Conservation (phyloP, 129 eudicot species). For the Chrysanthemum seticuspe region DNA sequence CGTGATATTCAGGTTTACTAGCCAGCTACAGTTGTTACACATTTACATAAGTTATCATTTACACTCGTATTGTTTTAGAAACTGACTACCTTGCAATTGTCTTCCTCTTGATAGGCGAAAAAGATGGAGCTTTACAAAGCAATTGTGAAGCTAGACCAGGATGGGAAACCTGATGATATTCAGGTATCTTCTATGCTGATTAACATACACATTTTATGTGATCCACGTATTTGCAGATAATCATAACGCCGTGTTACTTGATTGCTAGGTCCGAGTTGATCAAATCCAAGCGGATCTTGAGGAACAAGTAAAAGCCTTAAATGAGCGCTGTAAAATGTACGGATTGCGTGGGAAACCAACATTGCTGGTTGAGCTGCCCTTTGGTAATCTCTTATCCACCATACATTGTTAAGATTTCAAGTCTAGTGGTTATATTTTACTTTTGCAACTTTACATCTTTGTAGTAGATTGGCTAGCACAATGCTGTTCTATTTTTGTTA, state of each 20-base stretch:
- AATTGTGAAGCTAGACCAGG: conserved; percentile 81
- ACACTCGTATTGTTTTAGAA: background rate
- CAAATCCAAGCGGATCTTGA: conserved; percentile 68
- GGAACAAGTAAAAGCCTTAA: conserved; percentile 67
- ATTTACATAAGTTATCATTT: background rate
- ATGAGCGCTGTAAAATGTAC: conserved; percentile 86
- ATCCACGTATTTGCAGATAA: background rate
- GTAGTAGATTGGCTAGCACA: background rate
- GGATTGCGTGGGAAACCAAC: conserved; percentile 86
- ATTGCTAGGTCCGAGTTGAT: conserved; percentile 56
- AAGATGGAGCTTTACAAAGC: conserved; percentile 90
- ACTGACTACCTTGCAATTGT: background rate
- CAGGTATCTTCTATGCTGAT: conserved; percentile 48
- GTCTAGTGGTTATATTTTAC: conserved; percentile 2
- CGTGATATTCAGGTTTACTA: conserved; percentile 82
- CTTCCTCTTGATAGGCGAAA: conserved; percentile 55
- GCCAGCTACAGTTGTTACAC: background rate
- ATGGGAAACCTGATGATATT: conserved; percentile 58
- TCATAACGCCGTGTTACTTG: background rate
- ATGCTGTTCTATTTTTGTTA: conserved; percentile 9
- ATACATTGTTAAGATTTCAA: background rate
- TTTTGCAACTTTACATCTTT: background rate
- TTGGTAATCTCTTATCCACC: conserved; percentile 48
- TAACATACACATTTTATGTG: background rate
- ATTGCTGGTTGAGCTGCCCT: conserved; percentile 84